phyloP scores from a whole-genome alignment of 2,329 filamentous ascomycete genomes.

The Clonostachys sp. region DNA sequence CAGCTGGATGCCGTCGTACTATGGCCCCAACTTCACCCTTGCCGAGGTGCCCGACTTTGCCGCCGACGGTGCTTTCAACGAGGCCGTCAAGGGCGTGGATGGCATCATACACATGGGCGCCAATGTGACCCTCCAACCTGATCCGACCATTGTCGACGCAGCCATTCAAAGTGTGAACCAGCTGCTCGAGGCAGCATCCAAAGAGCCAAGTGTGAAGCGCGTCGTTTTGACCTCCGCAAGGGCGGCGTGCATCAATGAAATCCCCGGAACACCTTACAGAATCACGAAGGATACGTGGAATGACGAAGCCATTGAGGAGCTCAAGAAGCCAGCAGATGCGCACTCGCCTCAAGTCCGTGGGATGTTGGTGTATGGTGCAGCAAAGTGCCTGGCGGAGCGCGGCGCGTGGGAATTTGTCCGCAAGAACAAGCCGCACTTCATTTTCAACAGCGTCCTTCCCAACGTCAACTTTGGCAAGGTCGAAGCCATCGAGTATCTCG shows the following conservation, averaged over 20 bases:
- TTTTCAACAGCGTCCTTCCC: no score
- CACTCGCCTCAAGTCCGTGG: no score
- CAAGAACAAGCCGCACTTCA: no score
- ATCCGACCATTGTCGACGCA: neutral
- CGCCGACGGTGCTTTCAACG: conserved; percentile 2
- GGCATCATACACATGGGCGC: neutral
- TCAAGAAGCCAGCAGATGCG: neutral
- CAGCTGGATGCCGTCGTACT: neutral
- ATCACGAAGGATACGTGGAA: neutral
- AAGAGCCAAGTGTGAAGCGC: neutral
- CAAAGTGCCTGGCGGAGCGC: no score
- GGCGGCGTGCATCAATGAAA: neutral
- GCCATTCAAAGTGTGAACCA: neutral
- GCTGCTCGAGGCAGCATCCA: neutral
- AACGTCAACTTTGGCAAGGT: no score
- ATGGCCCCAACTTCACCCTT: neutral
- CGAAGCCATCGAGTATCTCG: no score
- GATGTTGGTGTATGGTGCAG: no score
- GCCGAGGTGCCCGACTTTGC: neutral
- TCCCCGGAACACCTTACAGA: neutral
- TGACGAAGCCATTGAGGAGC: neutral
- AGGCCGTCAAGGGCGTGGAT: neutral
- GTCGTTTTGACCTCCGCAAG: neutral
- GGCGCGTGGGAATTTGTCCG: no score
- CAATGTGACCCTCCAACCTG: neutral